Base-by-base conservation (phyloP, 2,329 filamentous ascomycete species). In the Emergomyces orientalis region DNA sequence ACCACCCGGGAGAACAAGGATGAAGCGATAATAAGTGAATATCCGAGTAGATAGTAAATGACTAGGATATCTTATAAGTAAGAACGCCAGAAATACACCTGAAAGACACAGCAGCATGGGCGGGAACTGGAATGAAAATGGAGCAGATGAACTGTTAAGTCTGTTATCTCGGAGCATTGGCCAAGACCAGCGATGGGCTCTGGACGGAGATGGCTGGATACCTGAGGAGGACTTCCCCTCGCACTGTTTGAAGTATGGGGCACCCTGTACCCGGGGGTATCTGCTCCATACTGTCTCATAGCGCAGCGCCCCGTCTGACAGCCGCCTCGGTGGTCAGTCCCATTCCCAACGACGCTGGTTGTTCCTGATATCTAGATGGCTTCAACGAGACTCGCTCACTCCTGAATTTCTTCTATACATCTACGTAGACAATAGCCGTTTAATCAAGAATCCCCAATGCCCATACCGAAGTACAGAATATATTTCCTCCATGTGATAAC, bases 341-440 rank as follows among this genome's bases (percentile, higher is more conserved):
- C 54, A 55, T 56, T 56, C 54, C 11, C 30, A 56, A 56, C 19
- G 43, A 47, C 27, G 49, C 49, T 52, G 49, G 49, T 32, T 30
- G 8, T 25, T 7, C n/a, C 49, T 52, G 27, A 52, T 32, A 11
- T 17, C 13, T 17, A 25, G 27, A 9, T 19, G 27, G 27, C 32
- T 32, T 52, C 25, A 54, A 32, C 6, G 0, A 54, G 27, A 22
- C 25, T 25, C 4, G n/a, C 8, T 54, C 7, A 17, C 22, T 22
- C n/a, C 43, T 22, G 43, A 47, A 22, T 11, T 47, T 9, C 43
- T 19, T n/a, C 43, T 22, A n/a, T 47, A 47, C 43, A 47, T 47
- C 43, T 47, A 25, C 43, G n/a, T n/a, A n/a, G 5, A 14, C 41
- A 45, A 39, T 45, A 1, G 41, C 8, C 43, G 22, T 22, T 5